Evolutionary conservation across 306 rosid genomes (phyloP), one percentile per base, ranked within the genome.

Genomic region (Pterocarpus macrocarpus): DNA sequence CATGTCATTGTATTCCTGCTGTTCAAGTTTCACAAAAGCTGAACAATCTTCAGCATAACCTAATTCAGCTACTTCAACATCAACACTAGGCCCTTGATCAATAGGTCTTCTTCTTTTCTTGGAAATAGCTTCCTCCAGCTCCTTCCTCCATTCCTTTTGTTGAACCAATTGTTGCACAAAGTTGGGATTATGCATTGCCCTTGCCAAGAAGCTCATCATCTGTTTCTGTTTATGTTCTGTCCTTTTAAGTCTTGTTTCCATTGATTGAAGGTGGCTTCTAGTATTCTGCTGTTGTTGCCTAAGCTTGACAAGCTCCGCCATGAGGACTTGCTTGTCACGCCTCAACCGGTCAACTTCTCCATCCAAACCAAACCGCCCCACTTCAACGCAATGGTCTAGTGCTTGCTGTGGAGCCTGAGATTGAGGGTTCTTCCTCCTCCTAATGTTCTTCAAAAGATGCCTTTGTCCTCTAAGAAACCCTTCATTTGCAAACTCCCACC

Each of bases 401-500:
- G 75, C 75, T 79, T 88, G 92, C 49, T 85, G 90, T 12, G 73
- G 64, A 39, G 64, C 62, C 16, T 81, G 88, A 70, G 78, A 56
- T 28, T 84, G 88, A 78, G 28, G 28, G 28, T 84, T 47, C 75
- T 84, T 95, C 81, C 92, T 86, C 65, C 98, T 89, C 75, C 90
- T 90, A 7, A 93, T 93, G 45, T 84, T 85, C 90, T 88, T 93
- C 63, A 95, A 49, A 28, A 91, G 94, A 57, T 82, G 84, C 77
- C 69, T 93, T 78, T 90, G 83, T 34, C 99, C 99, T 89, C 88
- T 91, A 3, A 95, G 91, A 85, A 95, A 95, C 64, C 82, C 89
- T 70, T 93, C 93, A 79, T 91, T 91, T 41, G 97, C 97, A 83
- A 94, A 94, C 82, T 94, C 98, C 97, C 97, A 94, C 39, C 63